A percentile compares a stretch with the other conserved stretches of the same genome.
These are phyloP conservation scores for Populus deltoides DNA, from an alignment of 345 rosid species.

Conservation along the genomic window DNA sequence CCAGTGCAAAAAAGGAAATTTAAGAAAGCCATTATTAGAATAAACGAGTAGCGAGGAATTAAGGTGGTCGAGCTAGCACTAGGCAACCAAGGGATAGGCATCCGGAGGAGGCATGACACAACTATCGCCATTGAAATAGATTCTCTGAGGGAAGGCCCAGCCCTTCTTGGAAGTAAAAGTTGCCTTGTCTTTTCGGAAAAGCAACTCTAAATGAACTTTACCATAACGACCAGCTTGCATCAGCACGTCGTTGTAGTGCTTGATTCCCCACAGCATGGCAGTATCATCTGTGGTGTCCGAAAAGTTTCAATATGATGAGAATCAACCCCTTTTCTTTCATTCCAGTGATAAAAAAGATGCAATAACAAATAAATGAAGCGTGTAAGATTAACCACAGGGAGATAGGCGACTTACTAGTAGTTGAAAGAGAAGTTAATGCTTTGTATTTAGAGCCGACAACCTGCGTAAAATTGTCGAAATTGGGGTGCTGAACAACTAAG, in stretches of 20 bases:
- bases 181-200: constrained; percentile 62
- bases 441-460: constrained; percentile 67
- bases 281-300: constrained; percentile 54
- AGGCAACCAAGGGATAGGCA: constrained; percentile 86
- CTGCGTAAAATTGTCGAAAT: constrained; percentile 65
- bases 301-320: no score
- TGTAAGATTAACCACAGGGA: neutral
- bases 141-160: constrained; percentile 87
- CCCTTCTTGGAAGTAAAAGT: constrained; percentile 76
- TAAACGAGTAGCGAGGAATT: constrained; percentile 22
- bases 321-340: neutral
- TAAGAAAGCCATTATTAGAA: constrained; percentile 19
- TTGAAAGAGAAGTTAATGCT: no score
- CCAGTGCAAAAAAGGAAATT: constrained; percentile 27
- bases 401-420: constrained; percentile 48
- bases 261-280: constrained; percentile 71
- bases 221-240: constrained; percentile 73
- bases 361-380: neutral
- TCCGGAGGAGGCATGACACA: constrained; percentile 92
- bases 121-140: constrained; percentile 86
- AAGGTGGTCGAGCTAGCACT: constrained; percentile 39
- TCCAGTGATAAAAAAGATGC: neutral
- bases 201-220: constrained; percentile 84
- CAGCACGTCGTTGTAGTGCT: constrained; percentile 76
- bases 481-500: constrained; percentile 80